Base-by-base conservation (phyloP, 2,329 filamentous ascomycete species). In the Uncinocarpus reesii region DNA sequence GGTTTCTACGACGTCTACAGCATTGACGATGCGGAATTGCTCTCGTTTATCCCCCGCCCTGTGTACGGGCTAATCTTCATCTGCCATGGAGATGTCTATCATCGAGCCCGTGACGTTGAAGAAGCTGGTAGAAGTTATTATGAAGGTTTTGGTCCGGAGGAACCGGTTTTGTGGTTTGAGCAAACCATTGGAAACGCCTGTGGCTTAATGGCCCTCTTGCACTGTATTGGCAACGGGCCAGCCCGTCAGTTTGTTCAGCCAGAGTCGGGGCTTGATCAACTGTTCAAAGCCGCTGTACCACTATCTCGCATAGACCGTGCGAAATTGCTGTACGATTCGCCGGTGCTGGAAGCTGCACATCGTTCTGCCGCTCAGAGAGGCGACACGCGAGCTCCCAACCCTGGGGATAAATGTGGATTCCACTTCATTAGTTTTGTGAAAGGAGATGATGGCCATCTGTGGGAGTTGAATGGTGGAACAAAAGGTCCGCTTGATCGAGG, bases 121-220 rank as follows among this genome's bases (percentile, higher is more conserved):
- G 65, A 70, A 51, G 62, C 61, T 3, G 59, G 62, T 23, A 67
- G 65, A 38, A 48, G 56, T 2, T 59, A 65, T 7, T 79, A 79
- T 54, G 55, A 65, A 3, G 69, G 68, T 7, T 68, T 57, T 16
- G 76, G 76, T 18, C 59, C 65, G 0, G 54, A 64, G 1, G 75
- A 79, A 50, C 74, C 75, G 0, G 69, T 78, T 3, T 62, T 79
- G 18, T 80, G 76, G 76, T 78, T 77, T 60, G 71, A 69, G 51
- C 77, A 80, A 55, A 79, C 73, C 1, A 78, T 79, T 48, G 68
- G 72, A 13, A 66, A 80, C 55, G 74, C 76, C 0, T 80, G 78
- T 55, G 78, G 77, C 0, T 64, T 74, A n/a, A 78, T 80, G 51
- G 76, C 72, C 1, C 60, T 79, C 1, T 60, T 80, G 2, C 77